These are phyloP conservation scores for Davidsoniella eucalypti DNA, from an alignment of 2,329 filamentous ascomycete species.

Conservation along the genomic window DNA sequence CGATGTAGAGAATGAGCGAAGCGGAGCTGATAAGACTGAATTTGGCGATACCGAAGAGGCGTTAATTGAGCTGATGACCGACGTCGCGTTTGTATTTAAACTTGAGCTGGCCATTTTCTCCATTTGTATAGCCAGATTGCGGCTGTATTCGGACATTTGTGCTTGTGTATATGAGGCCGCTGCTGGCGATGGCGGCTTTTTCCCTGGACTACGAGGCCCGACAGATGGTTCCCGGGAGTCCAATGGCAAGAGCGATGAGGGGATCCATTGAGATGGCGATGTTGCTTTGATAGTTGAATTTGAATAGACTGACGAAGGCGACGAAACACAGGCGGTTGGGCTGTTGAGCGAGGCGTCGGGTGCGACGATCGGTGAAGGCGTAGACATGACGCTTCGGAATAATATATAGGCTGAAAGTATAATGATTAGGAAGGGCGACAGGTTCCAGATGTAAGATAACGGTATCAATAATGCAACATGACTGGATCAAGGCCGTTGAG, in stretches of 20 bases:
- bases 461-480: too few species aligned
- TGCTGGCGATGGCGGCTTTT: not conserved
- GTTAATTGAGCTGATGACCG: too few species aligned
- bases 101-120: slow-evolving; percentile 3
- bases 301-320: slow-evolving; percentile 10
- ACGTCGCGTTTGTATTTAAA: too few species aligned
- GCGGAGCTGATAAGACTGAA: not conserved
- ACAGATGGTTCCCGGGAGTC: slow-evolving; percentile 3
- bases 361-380: not conserved
- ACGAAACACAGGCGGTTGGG: slow-evolving; percentile 8
- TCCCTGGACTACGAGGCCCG: slow-evolving; percentile 1
- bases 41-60: not conserved
- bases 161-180: not conserved
- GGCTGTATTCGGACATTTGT: slow-evolving; percentile 11
- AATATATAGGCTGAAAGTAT: too few species aligned
- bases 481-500: too few species aligned
- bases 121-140: slow-evolving; percentile 10
- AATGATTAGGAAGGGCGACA: too few species aligned
- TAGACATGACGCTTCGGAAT: slow-evolving; percentile 3
- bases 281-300: slow-evolving; percentile 10
- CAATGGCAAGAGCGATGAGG: not conserved
- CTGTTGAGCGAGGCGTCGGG: slow-evolving; percentile 2
- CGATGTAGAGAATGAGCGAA: not conserved
- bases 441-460: too few species aligned
- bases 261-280: not conserved